Evolutionary conservation across 345 rosid species (phyloP), one percentile per base, ranked within the genome.

Genomic region (Nephelium lappaceum): DNA sequence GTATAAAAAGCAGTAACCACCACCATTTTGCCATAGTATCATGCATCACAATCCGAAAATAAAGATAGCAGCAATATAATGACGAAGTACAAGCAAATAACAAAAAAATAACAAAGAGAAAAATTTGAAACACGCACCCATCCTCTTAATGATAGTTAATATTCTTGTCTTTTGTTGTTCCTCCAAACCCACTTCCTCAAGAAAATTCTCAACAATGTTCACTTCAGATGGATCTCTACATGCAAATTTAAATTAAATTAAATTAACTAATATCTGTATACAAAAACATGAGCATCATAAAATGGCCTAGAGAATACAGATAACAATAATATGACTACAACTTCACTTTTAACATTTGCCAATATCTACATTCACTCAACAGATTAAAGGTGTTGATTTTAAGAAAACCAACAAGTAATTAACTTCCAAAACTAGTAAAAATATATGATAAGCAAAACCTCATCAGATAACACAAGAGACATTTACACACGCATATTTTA

Each of bases 141-240:
- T 89, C 77, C 89, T 90, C 77, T 85, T 84, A 69, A 93, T 88
- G 87, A 92, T 89, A 60, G 39, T 79, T 55, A 91, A 82, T 81
- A 95, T 92, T 84, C 87, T 91, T 58, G n/a, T 73, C 86, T 86
- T 93, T 79, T 87, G 89, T 85, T 79, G 75, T 77, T 90, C 91
- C 67, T 90, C 91, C 23, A 91, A 25, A 64, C 88, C 89, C 75
- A 87, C 91, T 73, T 90, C 91, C 75, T 87, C 91, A 64, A 95
- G 93, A 82, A 95, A 95, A 45, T 90, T 89, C 85, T 91, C 93
- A 39, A 90, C 93, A 78, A 90, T 80, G 73, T 86, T 92, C 63
- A 84, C 91, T 80, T 93, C 89, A 0, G 88, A 88, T 73, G 90
- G 92, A 79, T 91, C 93, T 73, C 95, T 92, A 72, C 77, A 77